A percentile compares a stretch with the other conserved stretches of the same genome.
Conservation (phyloP, 129 eudicot species). For the Arctium minus region DNA sequence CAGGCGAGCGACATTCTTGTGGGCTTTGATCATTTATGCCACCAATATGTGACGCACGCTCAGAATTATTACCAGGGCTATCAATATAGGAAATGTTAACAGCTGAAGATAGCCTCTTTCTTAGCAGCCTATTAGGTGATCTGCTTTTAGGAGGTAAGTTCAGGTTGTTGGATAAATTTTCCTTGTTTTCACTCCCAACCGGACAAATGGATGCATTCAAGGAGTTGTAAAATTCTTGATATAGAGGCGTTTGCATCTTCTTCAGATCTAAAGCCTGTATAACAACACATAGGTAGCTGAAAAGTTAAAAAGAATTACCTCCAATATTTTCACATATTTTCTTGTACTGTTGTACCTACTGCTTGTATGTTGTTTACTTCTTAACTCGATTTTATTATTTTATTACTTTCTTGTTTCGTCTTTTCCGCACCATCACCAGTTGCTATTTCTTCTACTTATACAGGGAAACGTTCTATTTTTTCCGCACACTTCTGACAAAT, state of each 20-base stretch:
- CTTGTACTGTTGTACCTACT: not conserved
- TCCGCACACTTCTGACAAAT: too few relatives aligned
- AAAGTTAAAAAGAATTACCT: not conserved
- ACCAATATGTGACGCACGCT: slow-evolving; percentile 41
- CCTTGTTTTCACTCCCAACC: slow-evolving; percentile 53
- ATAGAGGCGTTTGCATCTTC: slow-evolving; percentile 91
- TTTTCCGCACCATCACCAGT: not conserved
- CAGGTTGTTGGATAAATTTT: slow-evolving; percentile 48
- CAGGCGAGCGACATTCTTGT: slow-evolving; percentile 46
- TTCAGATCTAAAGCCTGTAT: slow-evolving; percentile 87
- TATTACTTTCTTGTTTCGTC: not conserved
- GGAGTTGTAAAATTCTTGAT: slow-evolving; percentile 84
- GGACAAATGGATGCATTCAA: slow-evolving; percentile 53
- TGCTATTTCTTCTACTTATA: not conserved
- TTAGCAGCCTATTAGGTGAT: slow-evolving; percentile 57
- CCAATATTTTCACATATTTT: not conserved
- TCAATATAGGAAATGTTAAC: slow-evolving; percentile 43
- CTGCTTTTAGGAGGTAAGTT: slow-evolving; percentile 85
- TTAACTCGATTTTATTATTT: not conserved
- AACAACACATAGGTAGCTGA: not conserved
- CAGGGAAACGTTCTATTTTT: not conserved
- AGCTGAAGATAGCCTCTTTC: slow-evolving; percentile 81
- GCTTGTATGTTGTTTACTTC: not conserved
- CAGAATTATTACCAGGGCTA: slow-evolving; percentile 55
- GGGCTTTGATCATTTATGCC: slow-evolving; percentile 42